A percentile compares a stretch with the other conserved stretches of the same genome.
phyloP scores from a whole-genome alignment of 2,329 filamentous ascomycete genomes.

The Diaporthe sp. region DNA sequence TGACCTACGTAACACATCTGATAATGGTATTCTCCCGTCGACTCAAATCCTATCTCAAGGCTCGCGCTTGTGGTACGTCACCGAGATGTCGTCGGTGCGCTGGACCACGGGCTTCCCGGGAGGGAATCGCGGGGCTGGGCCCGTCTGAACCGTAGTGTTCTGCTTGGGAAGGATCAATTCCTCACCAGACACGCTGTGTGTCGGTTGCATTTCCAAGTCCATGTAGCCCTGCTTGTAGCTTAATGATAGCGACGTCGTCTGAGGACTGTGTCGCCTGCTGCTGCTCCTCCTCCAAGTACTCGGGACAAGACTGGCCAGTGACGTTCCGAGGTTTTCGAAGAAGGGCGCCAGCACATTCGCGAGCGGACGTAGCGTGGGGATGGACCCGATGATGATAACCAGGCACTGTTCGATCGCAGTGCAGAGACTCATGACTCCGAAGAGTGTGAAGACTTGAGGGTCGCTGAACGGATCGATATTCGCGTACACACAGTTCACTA shows the following conservation, averaged over 20 bases:
- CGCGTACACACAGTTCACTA: background rate
- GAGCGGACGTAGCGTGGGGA: constrained; percentile 1
- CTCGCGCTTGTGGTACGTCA: constrained; percentile 4
- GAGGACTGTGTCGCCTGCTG: background rate
- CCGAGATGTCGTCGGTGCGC: constrained; percentile 3
- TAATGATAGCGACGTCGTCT: background rate
- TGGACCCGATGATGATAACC: constrained; percentile 2
- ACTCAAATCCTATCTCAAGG: constrained; percentile 1
- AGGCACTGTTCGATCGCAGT: background rate
- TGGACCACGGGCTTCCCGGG: constrained; percentile 3
- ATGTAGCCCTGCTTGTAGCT: constrained; percentile 2
- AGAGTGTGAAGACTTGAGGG: constrained; percentile 5
- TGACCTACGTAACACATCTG: constrained; percentile 5
- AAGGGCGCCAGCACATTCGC: constrained; percentile 1
- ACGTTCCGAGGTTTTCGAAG: constrained; percentile 2
- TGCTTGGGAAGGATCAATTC: constrained; percentile 7
- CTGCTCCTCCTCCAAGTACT: constrained; percentile 4
- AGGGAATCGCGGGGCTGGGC: constrained; percentile 8
- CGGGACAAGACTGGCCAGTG: constrained; percentile 1
- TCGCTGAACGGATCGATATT: constrained; percentile 2
- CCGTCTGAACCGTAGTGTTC: constrained; percentile 13
- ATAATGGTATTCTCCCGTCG: constrained; percentile 1
- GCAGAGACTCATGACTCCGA: constrained; percentile 2
- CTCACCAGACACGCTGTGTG: background rate
- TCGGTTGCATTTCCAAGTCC: constrained; percentile 2